A percentile compares a stretch with the other conserved stretches of the same genome.
phyloP scores from a whole-genome alignment of 371 early-diverging fungal species.

The Chytridium lagenaria region DNA sequence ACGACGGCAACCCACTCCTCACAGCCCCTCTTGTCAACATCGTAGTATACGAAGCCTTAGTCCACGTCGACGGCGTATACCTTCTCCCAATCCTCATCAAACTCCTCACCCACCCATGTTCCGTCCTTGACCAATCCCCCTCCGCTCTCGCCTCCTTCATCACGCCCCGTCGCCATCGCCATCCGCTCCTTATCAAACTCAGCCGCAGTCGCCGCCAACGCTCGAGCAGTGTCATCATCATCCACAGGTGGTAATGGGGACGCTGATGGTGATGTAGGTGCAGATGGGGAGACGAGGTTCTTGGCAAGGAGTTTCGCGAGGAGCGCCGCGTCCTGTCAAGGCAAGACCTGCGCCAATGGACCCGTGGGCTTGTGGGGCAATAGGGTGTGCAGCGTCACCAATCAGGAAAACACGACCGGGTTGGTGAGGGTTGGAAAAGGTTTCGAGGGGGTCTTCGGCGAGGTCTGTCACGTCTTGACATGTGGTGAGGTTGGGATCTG shows the following conservation, averaged over 20 bases:
- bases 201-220: constrained; percentile 9
- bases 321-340: constrained; percentile 49
- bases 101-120: constrained; percentile 44
- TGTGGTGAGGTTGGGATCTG: constrained; percentile 44
- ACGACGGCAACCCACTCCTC: constrained; percentile 16
- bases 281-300: constrained; percentile 20
- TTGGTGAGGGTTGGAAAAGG: constrained; percentile 44
- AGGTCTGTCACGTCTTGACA: constrained; percentile 46
- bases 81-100: constrained; percentile 46
- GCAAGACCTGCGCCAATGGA: constrained; percentile 51
- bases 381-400: constrained; percentile 59
- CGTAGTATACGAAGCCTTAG: constrained; percentile 29
- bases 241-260: no score
- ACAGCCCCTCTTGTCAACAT: constrained; percentile 42
- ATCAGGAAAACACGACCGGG: constrained; percentile 56
- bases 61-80: constrained; percentile 36
- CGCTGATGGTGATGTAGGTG: constrained; percentile 1
- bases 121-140: constrained; percentile 46
- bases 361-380: constrained; percentile 52
- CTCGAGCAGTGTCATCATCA: neutral
- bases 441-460: constrained; percentile 42
- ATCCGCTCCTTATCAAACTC: constrained; percentile 45
- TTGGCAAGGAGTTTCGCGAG: constrained; percentile 55
- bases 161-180: constrained; percentile 26
- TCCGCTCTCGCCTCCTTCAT: constrained; percentile 50